Evolutionary conservation across 345 rosid species (phyloP).

Genomic region (Brassica cretica): DNA sequence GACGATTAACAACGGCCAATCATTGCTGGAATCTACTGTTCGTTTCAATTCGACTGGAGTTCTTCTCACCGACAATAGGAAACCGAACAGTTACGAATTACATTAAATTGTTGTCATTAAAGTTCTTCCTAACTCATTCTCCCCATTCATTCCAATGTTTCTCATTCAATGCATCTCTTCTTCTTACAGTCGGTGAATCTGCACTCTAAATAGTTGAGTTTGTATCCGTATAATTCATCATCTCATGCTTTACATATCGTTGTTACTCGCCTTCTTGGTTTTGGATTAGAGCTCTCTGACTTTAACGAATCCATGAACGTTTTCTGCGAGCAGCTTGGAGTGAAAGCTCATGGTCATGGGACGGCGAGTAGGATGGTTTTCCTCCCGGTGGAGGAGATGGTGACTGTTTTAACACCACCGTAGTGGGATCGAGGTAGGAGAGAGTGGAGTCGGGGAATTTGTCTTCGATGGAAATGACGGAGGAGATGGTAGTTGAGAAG

Average conservation of each 20-base stretch:
- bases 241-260: not conserved
- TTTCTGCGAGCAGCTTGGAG: slow-evolving; percentile 92
- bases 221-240: not conserved
- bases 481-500: slow-evolving; percentile 39
- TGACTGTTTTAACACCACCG: slow-evolving; percentile 47
- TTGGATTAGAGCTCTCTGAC: slow-evolving; percentile 72
- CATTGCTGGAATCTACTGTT: too few species aligned
- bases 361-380: not conserved
- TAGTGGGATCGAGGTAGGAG: slow-evolving; percentile 64
- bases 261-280: not conserved
- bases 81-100: not conserved
- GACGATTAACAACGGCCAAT: too few species aligned
- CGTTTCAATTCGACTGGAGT: too few species aligned
- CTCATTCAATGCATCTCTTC: not conserved
- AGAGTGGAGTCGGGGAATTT: slow-evolving; percentile 45
- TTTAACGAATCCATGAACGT: slow-evolving; percentile 82
- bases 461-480: slow-evolving; percentile 51
- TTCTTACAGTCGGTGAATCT: not conserved
- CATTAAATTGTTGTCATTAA: not conserved
- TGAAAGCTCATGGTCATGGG: slow-evolving; percentile 41
- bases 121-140: not conserved
- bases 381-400: not conserved
- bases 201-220: not conserved
- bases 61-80: not conserved
- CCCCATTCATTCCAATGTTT: not conserved